Conservation (phyloP, 2,329 filamentous ascomycete genomes). For the Hypoxylon rubiginosum region DNA sequence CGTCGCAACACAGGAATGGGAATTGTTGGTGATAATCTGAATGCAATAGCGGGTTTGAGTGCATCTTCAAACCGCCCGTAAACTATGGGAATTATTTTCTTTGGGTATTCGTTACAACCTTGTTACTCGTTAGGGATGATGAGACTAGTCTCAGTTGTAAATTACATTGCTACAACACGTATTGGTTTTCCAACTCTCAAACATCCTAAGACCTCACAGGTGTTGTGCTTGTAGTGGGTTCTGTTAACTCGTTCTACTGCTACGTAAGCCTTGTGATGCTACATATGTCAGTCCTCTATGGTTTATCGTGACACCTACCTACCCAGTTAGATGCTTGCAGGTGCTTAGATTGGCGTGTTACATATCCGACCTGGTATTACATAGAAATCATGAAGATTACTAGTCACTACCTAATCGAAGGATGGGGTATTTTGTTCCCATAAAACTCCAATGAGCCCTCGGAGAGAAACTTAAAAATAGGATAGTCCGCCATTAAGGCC, state of each 20-base stretch:
- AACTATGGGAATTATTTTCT: conserved; percentile 16
- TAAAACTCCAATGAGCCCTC: background rate
- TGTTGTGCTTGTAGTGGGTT: background rate
- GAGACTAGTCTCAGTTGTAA: conserved; percentile 39
- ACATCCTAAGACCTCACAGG: conserved; percentile 9
- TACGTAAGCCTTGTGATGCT: background rate
- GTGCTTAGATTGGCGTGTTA: background rate
- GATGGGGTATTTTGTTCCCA: background rate
- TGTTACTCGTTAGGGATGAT: conserved; percentile 29
- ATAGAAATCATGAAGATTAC: background rate
- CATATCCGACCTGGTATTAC: background rate
- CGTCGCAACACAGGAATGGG: conserved; percentile 28
- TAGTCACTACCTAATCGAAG: background rate
- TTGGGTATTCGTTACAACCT: conserved; percentile 32
- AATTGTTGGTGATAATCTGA: conserved; percentile 33
- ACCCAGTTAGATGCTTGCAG: background rate
- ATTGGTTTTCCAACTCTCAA: conserved; percentile 22
- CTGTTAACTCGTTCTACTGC: background rate
- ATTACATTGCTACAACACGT: conserved; percentile 32
- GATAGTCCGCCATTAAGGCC: background rate
- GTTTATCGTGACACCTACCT: background rate
- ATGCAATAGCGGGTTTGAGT: conserved; percentile 30
- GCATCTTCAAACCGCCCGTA: conserved; percentile 24
- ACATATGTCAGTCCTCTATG: background rate
- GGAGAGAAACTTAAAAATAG: background rate